Evolutionary conservation across 345 rosid genomes (phyloP), one percentile per base, ranked within the genome.

Genomic region (Atalantia buxifolia): DNA sequence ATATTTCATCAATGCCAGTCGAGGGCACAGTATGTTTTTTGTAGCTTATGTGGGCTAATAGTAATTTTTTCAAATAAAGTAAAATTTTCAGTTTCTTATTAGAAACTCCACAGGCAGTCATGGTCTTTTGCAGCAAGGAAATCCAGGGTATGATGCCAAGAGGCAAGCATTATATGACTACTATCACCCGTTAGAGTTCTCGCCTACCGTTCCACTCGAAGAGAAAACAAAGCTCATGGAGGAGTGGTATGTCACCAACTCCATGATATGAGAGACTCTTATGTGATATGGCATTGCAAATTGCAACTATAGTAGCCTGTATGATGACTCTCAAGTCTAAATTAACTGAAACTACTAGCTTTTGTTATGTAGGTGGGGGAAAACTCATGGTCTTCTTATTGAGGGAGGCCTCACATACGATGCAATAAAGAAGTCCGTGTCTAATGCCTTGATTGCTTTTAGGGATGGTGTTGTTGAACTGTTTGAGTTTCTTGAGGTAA

Each of bases 211-310:
- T 81, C 92, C 96, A 7, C 42, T 91, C 57, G 89, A 93, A 55
- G 92, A 94, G 82, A 94, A 94, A 85, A 89, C 94, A 38, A 90
- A 88, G 87, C 97, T 94, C 80, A 94, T 94, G 98, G 94, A 94
- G 86, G 97, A 94, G 81, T 94, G 98, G 97, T 92, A 79, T 69
- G 82, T 53, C 9, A 27, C 40, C 45, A 71, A 18, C 8, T 53
- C 57, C 50, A 45, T 45, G 50, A 5, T 50, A 14, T 72, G 66
- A 72, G 66, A 35, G 30, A 28, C 33, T 30, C 5, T 4, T n/a
- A 35, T 64, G n/a, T 73, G 16, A 5, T 22, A 5, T 0, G 50
- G 50, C 50, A 3, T 45, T 45, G 18, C 50, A 35, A 7, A 48
- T 24, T n/a, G 66, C 61, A 38, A 28, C 21, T 7, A 6, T 27